Percentiles rank a stretch among this genome's conserved stretches.
Conservation (phyloP, 1,284 basidiomycete genomes). For the Lignosus rhinocerotis region DNA sequence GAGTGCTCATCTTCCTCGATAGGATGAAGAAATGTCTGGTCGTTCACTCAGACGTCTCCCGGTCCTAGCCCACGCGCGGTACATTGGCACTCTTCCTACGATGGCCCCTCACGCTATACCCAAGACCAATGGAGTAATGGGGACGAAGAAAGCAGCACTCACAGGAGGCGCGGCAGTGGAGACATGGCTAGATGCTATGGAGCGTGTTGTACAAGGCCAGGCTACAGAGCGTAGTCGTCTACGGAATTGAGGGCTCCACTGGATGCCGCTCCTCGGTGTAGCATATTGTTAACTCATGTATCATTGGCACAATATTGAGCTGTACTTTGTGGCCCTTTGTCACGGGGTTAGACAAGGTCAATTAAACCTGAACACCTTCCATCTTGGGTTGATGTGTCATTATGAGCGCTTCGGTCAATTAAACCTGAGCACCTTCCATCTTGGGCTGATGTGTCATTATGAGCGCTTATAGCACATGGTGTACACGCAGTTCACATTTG, state of each 20-base stretch:
- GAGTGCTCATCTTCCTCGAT: background rate
- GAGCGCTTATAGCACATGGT: background rate
- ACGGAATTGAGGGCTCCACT: constrained; percentile 23
- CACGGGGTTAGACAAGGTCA: background rate
- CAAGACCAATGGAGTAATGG: constrained; percentile 13
- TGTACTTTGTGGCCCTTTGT: background rate
- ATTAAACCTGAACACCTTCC: background rate
- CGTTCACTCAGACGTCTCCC: constrained; percentile 88
- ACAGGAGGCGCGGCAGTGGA: constrained; percentile 47
- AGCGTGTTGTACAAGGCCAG: constrained; percentile 64
- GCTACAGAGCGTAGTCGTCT: constrained; percentile 49
- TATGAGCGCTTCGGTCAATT: background rate
- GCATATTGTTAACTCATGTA: background rate
- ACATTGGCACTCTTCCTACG: constrained; percentile 58
- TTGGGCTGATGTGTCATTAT: background rate
- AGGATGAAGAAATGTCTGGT: constrained; percentile 84
- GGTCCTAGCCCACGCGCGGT: constrained; percentile 85
- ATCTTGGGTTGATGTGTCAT: background rate
- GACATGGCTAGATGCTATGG: constrained; percentile 78
- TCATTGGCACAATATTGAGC: background rate
- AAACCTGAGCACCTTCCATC: background rate
- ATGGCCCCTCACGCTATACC: constrained; percentile 6
- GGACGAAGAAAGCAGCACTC: background rate
- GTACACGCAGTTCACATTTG: too few relatives aligned
- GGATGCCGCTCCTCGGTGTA: background rate